These are phyloP conservation scores for Cladosporium sp. DNA, from an alignment of 2,329 filamentous ascomycete genomes.

Conservation along the genomic window DNA sequence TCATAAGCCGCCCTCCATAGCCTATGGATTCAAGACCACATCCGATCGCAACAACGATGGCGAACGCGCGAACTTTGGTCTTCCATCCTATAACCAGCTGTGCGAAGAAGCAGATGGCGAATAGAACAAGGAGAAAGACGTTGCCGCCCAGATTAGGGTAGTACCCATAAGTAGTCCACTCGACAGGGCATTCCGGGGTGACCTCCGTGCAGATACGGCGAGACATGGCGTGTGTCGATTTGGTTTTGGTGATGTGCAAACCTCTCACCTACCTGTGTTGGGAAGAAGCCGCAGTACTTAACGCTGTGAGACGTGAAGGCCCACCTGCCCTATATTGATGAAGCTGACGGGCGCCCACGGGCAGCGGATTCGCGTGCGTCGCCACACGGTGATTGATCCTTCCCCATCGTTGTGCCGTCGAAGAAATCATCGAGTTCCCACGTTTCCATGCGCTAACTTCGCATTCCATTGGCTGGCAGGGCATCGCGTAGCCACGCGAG, in stretches of 20 bases:
- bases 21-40: slow-evolving; percentile 52
- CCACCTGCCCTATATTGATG: background rate
- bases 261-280: slow-evolving; percentile 6
- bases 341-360: slow-evolving; percentile 4
- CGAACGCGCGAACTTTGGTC: slow-evolving; percentile 43
- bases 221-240: slow-evolving; percentile 15
- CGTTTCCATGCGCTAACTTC: slow-evolving; percentile 13
- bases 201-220: slow-evolving; percentile 30
- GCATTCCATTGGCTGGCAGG: slow-evolving; percentile 8
- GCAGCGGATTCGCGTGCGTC: slow-evolving; percentile 8
- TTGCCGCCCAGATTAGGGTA: slow-evolving; percentile 41
- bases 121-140: slow-evolving; percentile 41
- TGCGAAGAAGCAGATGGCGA: slow-evolving; percentile 37
- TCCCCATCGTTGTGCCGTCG: slow-evolving; percentile 2
- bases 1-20: slow-evolving; percentile 56
- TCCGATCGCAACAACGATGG: slow-evolving; percentile 41
- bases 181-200: slow-evolving; percentile 37
- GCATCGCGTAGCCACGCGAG: slow-evolving; percentile 6
- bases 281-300: slow-evolving; percentile 2
- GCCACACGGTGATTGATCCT: slow-evolving; percentile 9
- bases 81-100: slow-evolving; percentile 38
- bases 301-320: background rate
- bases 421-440: slow-evolving; percentile 13
- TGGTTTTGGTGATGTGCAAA: background rate
- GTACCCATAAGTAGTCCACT: slow-evolving; percentile 43